Base-by-base conservation (phyloP, 1,284 basidiomycete genomes). In the Gomphus bonarii region DNA sequence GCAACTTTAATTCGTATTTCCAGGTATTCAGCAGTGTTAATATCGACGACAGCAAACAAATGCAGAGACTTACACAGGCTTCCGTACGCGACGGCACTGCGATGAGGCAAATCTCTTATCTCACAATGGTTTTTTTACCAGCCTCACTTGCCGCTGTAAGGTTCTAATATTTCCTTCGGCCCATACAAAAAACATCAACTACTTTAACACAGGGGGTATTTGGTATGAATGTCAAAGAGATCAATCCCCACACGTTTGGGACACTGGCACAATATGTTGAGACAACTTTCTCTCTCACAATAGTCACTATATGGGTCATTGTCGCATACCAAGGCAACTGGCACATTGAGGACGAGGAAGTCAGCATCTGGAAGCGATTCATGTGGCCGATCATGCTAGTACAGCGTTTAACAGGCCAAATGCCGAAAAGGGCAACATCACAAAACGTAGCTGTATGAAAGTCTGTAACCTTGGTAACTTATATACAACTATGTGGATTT, bases 91-190 rank as follows among this genome's bases (percentile, higher is more conserved):
- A 58, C n/a, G 53, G 56, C 35, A 58, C 63, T 66, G 75, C 77
- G 9, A 79, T 80, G 74, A 82, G 79, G 64, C 80, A 79, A 57
- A 68, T 70, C 56, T 36, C 77, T 0, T 81, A 80, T 58, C 66
- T 82, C 1, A 79, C 79, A 0, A 81, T 80, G 76, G 63, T 78
- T 25, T 82, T 81, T 64, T 67, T 81, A 9, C 80, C 80, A 5
- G 75, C 76, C 3, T 74, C 73, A 9, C 76, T 82, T 58, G 67
- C 75, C 47, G 73, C 78, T 0, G 79, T 80, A 64, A 62, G n/a
- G 77, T 33, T 33, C 46, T 12, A 28, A 2, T 47, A 22, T 11
- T 51, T 1, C 5, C 18, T 36, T 22, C 5, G 9, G 22, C 30
- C 50, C 35, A 30, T 28, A 52, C 40, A 4, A 40, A 44, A 20